These are phyloP conservation scores for Lactarius evosmus DNA, from an alignment of 768 basidiomycete species.

Conservation along the genomic window DNA sequence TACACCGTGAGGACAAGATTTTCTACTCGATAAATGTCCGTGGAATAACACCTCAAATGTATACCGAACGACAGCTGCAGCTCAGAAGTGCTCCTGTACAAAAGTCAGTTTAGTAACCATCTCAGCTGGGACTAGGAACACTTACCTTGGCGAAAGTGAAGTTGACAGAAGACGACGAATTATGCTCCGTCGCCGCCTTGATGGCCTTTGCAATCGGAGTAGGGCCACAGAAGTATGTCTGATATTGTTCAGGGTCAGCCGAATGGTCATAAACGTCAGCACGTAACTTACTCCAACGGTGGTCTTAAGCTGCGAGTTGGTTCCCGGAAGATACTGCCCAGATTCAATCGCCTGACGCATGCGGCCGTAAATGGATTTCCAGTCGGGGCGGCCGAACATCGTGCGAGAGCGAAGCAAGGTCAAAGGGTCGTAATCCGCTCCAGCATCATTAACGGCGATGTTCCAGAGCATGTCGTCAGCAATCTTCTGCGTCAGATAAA, in stretches of 20 bases:
- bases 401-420: slow-evolving; percentile 86
- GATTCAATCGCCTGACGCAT: slow-evolving; percentile 76
- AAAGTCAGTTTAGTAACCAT: slow-evolving; percentile 13
- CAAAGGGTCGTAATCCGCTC: slow-evolving; percentile 83
- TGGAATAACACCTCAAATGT: neutral
- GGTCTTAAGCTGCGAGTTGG: slow-evolving; percentile 74
- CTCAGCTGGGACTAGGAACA: slow-evolving; percentile 25
- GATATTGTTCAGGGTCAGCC: slow-evolving; percentile 10
- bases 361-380: slow-evolving; percentile 73
- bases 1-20: neutral
- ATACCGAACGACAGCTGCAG: neutral
- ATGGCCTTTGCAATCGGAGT: slow-evolving; percentile 69
- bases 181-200: slow-evolving; percentile 61
- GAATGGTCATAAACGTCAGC: slow-evolving; percentile 11
- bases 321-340: slow-evolving; percentile 79
- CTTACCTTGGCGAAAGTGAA: slow-evolving; percentile 83
- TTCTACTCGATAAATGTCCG: neutral
- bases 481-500: slow-evolving; percentile 87
- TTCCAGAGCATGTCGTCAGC: slow-evolving; percentile 88
- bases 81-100: slow-evolving; percentile 59
- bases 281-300: slow-evolving; percentile 67
- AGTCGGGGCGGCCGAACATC: slow-evolving; percentile 90
- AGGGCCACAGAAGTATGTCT: slow-evolving; percentile 92
- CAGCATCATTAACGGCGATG: slow-evolving; percentile 83
- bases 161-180: slow-evolving; percentile 53